A percentile compares a stretch with the other conserved stretches of the same genome.
These are phyloP conservation scores for Tolypocladium cylindrosporum DNA, from an alignment of 2,329 filamentous ascomycete species.

Conservation along the genomic window DNA sequence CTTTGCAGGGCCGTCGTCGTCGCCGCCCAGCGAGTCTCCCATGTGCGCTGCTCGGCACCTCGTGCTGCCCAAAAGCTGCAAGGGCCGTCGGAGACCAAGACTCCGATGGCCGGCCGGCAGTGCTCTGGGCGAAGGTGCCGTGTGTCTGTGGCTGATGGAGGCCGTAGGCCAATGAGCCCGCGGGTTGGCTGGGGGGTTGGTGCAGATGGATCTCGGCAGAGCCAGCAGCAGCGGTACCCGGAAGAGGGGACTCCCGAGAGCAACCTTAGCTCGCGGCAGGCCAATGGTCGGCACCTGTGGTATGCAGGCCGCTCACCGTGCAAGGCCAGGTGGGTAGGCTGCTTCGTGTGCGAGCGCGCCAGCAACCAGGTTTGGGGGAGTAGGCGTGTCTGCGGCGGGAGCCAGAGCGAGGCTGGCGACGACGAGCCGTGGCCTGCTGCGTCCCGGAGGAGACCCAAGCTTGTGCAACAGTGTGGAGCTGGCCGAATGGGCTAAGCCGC, in stretches of 20 bases:
- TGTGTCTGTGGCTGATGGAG: background rate
- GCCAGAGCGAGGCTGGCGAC: background rate
- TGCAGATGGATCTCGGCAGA: background rate
- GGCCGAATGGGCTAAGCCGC: background rate
- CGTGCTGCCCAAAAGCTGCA: background rate
- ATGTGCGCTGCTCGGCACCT: constrained; percentile 4
- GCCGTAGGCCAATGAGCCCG: background rate
- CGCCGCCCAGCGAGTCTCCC: constrained; percentile 6
- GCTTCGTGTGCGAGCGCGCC: background rate
- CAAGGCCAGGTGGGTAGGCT: no score
- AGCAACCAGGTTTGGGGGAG: background rate
- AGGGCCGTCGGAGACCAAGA: background rate
- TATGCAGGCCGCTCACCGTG: background rate
- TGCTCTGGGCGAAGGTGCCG: background rate
- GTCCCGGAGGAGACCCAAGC: background rate
- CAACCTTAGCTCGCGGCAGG: background rate
- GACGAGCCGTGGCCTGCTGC: background rate
- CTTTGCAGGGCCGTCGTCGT: constrained; percentile 11
- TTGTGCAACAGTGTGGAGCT: background rate
- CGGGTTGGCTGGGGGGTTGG: background rate
- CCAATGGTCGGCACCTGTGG: background rate
- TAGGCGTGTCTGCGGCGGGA: background rate
- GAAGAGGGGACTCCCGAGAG: background rate
- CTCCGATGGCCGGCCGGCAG: background rate
- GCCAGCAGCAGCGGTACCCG: background rate